These are phyloP conservation scores for Hordeum marinum DNA, from an alignment of 176 grass and related monocot genomes.

Conservation along the genomic window DNA sequence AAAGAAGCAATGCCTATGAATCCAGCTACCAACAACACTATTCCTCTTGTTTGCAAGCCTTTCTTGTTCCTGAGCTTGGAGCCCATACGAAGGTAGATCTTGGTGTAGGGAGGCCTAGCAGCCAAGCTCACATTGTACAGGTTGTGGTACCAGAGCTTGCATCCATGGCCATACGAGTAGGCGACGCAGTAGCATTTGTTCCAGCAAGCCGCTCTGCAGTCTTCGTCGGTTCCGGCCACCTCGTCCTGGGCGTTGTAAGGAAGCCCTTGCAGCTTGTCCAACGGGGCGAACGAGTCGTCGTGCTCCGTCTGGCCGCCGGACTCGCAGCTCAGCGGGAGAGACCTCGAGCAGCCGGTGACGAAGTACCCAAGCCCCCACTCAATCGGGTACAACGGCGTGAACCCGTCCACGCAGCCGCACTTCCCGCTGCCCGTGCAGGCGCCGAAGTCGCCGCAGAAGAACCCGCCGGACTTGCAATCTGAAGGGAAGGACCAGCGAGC, in stretches of 20 bases:
- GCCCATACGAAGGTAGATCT: slow-evolving; percentile 11
- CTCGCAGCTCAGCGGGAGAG: slow-evolving; percentile 38
- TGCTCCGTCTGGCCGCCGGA: neutral
- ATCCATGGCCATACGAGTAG: slow-evolving; percentile 19
- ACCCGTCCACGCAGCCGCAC: slow-evolving; percentile 37
- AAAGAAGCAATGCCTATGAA: neutral
- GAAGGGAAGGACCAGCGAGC: slow-evolving; percentile 33
- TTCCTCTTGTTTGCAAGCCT: slow-evolving; percentile 11
- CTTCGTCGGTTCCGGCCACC: neutral
- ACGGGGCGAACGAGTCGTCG: slow-evolving; percentile 9
- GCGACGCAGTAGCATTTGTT: slow-evolving; percentile 48
- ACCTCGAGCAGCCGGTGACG: slow-evolving; percentile 39
- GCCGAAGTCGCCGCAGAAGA: slow-evolving; percentile 46
- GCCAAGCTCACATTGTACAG: slow-evolving; percentile 19
- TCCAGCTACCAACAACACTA: neutral
- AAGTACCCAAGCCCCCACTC: slow-evolving; percentile 25
- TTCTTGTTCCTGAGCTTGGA: slow-evolving; percentile 12
- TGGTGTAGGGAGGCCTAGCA: neutral
- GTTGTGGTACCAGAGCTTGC: slow-evolving; percentile 34
- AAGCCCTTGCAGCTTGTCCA: slow-evolving; percentile 17
- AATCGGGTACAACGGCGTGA: slow-evolving; percentile 4
- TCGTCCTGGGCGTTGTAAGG: slow-evolving; percentile 34
- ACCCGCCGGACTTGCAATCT: slow-evolving; percentile 33
- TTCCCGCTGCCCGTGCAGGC: neutral
- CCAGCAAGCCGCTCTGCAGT: slow-evolving; percentile 31